Conservation (phyloP, 805 yeast genomes). For the Candida adriatica region DNA sequence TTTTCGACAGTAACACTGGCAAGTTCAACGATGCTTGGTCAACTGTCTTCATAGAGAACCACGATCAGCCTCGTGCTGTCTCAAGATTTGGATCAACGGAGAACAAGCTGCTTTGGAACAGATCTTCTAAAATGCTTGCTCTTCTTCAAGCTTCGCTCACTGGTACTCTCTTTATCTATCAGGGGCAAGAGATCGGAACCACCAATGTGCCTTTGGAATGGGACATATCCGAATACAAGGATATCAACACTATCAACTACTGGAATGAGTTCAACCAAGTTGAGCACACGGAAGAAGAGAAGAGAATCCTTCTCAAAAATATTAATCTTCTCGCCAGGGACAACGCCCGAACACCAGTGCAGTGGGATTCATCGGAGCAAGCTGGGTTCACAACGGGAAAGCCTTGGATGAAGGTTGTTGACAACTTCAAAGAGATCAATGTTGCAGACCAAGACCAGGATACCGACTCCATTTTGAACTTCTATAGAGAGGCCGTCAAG, state of each 20-base stretch:
- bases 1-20: conserved; percentile 26
- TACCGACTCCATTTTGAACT: conserved; percentile 37
- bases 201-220: conserved; percentile 37
- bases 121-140: conserved; percentile 45
- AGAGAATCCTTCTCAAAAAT: conserved; percentile 26
- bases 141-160: conserved; percentile 38
- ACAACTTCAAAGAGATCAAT: conserved; percentile 42
- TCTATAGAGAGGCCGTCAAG: conserved; percentile 37
- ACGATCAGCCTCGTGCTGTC: conserved; percentile 48
- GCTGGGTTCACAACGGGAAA: conserved; percentile 42
- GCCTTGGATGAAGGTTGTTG: conserved; percentile 51
- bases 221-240: conserved; percentile 44
- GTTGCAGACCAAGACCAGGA: conserved; percentile 40
- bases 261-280: conserved; percentile 28
- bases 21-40: conserved; percentile 46
- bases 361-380: conserved; percentile 38
- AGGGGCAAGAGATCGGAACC: conserved; percentile 58
- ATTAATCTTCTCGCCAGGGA: conserved; percentile 40
- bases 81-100: conserved; percentile 44
- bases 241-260: conserved; percentile 40
- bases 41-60: conserved; percentile 49
- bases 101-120: conserved; percentile 24
- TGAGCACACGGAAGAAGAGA: conserved; percentile 23
- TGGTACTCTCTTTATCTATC: conserved; percentile 51
- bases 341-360: conserved; percentile 50